A percentile compares a stretch with the other conserved stretches of the same genome.
Evolutionary conservation across 768 basidiomycete species (phyloP).

Genomic region (Leccinum boreale): DNA sequence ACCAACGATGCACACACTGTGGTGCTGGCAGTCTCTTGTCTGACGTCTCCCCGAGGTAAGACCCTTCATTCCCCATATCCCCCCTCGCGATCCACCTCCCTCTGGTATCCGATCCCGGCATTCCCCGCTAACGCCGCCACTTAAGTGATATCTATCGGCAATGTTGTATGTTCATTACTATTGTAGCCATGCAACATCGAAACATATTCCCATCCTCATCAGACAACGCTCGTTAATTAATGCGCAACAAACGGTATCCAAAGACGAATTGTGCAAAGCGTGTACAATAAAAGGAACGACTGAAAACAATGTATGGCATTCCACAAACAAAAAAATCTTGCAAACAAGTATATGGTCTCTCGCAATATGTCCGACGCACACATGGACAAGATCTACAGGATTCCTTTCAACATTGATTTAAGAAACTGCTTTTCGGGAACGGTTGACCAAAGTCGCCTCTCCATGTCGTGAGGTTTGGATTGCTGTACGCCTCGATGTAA

Average conservation of each 20-base stretch:
- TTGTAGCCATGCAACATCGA: conserved; percentile 14
- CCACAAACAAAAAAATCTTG: no score
- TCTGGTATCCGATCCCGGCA: no score
- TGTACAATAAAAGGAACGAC: conserved; percentile 4
- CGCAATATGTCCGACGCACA: conserved; percentile 7
- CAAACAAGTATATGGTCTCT: not conserved
- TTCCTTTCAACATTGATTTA: conserved; percentile 51
- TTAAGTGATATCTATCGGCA: conserved; percentile 19
- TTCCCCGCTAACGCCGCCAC: no score
- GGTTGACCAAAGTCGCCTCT: conserved; percentile 56
- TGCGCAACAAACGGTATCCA: conserved; percentile 10
- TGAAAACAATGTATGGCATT: not conserved
- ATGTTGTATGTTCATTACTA: conserved; percentile 27
- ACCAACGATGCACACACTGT: no score
- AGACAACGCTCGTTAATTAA: conserved; percentile 2
- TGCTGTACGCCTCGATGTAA: conserved; percentile 72
- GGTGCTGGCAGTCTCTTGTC: no score
- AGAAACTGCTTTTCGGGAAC: conserved; percentile 64
- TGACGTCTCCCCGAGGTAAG: no score
- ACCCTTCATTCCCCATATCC: no score
- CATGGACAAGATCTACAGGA: conserved; percentile 2
- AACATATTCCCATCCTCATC: not conserved
- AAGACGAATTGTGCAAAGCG: conserved; percentile 5
- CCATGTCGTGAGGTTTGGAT: conserved; percentile 82
- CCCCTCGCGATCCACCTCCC: no score